Evolutionary conservation across 2,329 filamentous ascomycete genomes (phyloP).

Genomic region (Aspergillus arachidicola): DNA sequence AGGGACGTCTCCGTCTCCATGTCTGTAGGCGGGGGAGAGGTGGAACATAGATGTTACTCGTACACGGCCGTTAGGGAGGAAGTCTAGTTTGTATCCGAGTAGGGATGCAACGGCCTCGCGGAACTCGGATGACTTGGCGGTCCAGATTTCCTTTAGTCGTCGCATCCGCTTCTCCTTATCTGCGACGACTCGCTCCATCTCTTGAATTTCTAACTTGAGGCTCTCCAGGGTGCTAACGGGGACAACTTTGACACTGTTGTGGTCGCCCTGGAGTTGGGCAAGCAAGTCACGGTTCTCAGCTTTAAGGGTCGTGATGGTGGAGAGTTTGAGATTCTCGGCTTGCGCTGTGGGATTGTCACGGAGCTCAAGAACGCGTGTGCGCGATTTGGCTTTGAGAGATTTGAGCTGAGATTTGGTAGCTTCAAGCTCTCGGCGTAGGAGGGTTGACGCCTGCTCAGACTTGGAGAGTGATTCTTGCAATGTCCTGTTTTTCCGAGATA

Average conservation of each 20-base stretch:
- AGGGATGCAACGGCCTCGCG: slow-evolving; percentile 91
- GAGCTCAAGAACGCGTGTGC: slow-evolving; percentile 81
- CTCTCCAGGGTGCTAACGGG: slow-evolving; percentile 76
- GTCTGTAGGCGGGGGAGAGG: slow-evolving; percentile 58
- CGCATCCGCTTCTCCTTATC: slow-evolving; percentile 76
- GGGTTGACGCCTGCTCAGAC: slow-evolving; percentile 68
- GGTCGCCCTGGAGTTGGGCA: slow-evolving; percentile 63
- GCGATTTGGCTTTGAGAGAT: slow-evolving; percentile 65
- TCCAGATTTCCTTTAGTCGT: slow-evolving; percentile 91
- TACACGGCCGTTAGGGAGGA: slow-evolving; percentile 96
- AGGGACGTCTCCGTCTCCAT: slow-evolving; percentile 54
- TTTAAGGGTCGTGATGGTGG: slow-evolving; percentile 74
- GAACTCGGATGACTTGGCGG: slow-evolving; percentile 88
- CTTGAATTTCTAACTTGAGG: slow-evolving; percentile 73
- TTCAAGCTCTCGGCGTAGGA: slow-evolving; percentile 75
- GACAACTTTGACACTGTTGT: slow-evolving; percentile 62
- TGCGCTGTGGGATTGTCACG: slow-evolving; percentile 91
- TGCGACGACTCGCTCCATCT: slow-evolving; percentile 69
- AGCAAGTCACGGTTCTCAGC: slow-evolving; percentile 84
- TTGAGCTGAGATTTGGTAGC: slow-evolving; percentile 74
- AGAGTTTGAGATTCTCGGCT: slow-evolving; percentile 79
- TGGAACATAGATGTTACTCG: slow-evolving; percentile 85
- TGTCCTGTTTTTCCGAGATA: slow-evolving; percentile 84
- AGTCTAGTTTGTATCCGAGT: slow-evolving; percentile 91
- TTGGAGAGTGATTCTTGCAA: slow-evolving; percentile 76